Conservation (phyloP, 2,329 filamentous ascomycete genomes). For the Pseudogymnoascus sp. region DNA sequence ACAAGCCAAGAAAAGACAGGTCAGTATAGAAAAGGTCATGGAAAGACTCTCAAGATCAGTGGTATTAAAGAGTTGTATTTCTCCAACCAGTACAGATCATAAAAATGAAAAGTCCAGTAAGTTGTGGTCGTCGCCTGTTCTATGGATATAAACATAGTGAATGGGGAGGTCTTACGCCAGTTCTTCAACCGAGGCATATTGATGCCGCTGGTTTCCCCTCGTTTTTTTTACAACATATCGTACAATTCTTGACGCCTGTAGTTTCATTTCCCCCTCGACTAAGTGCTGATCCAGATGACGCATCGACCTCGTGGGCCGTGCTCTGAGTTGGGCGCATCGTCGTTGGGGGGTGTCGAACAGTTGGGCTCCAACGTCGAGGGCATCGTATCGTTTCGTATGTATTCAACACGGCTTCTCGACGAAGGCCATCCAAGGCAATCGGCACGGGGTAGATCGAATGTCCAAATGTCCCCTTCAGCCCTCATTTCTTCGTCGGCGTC, state of each 20-base stretch:
- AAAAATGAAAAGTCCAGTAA: background rate
- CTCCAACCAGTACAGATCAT: background rate
- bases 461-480: conserved; percentile 6
- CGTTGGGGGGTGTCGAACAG: background rate
- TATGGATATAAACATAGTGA: conserved; percentile 4
- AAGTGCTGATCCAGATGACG: background rate
- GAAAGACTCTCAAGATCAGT: background rate
- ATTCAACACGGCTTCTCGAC: background rate
- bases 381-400: background rate
- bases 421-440: conserved; percentile 1
- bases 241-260: conserved; percentile 2
- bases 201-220: background rate
- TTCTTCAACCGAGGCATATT: background rate
- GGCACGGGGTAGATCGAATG: conserved; percentile 5
- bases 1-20: background rate
- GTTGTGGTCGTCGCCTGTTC: background rate
- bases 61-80: background rate
- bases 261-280: background rate
- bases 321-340: background rate
- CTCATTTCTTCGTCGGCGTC: conserved; percentile 19
- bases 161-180: background rate
- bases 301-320: background rate
- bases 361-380: background rate
- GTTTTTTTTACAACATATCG: background rate
- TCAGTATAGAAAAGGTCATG: background rate